Base-by-base conservation (phyloP, 768 basidiomycete species). In the Asterophora parasitica region DNA sequence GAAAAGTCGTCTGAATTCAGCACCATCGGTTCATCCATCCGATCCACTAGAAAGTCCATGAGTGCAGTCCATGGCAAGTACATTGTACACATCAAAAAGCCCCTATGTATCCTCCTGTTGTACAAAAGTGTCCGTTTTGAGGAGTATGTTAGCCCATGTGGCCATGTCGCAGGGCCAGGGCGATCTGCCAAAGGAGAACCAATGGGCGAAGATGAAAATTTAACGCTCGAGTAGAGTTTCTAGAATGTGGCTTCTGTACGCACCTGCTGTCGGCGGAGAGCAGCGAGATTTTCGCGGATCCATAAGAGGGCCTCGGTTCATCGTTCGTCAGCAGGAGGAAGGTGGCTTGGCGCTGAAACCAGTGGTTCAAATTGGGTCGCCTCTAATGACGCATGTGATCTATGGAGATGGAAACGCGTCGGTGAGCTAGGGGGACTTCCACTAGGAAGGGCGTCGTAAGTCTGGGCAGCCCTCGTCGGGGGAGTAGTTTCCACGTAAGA, bases 401-500 rank as follows among this genome's bases (percentile, higher is more conserved):
- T 6, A 23, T 23, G 23, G 23, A 3, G 6, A 23, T 23, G 23
- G 17, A 32, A 43, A 20, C 35, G 35, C n/a, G 28, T 45, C 7
- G 54, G 51, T 26, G 51, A 53, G 26, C 31, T 44, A 31, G 55
- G 59, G 15, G 50, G 53, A 37, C 50, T 58, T 4, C 46, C 7
- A 20, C 38, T 41, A 13, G 52, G 35, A 23, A 56, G 35, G 16
- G 52, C 58, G 20, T 36, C 39, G 27, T 58, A 60, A 17, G 52
- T 46, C 11, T 38, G 38, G n/a, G 26, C 16, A 6, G 48, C 23
- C 27, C 34, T 33, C 17, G 41, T 28, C 19, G 26, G 17, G 12
- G 38, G 35, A 28, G 43, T 35, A 37, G 27, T 30, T 13, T 52
- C 57, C 4, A 65, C 62, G 55, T 81, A 81, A 3, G 69, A 64